Evolutionary conservation across 768 basidiomycete species (phyloP).

Genomic region (Symmetrospora coprosmae): DNA sequence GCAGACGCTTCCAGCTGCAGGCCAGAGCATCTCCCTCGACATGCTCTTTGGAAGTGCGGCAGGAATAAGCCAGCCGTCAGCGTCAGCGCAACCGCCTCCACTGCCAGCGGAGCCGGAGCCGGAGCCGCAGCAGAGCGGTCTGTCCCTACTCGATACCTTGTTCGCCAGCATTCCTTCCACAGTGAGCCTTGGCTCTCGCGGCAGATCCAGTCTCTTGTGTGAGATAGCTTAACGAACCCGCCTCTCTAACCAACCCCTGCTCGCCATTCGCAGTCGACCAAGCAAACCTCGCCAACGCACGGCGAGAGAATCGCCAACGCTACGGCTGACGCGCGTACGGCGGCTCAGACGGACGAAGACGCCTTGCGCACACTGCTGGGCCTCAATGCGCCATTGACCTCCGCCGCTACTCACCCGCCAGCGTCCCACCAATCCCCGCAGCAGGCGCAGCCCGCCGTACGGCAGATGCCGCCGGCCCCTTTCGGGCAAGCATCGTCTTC

Average conservation of each 20-base stretch:
- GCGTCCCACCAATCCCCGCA: not conserved
- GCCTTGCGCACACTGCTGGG: constrained; percentile 4
- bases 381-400: not conserved
- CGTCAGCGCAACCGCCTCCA: not conserved
- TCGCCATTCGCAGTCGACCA: too few species aligned
- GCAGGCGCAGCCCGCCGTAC: not conserved
- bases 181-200: too few species aligned
- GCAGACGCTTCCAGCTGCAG: not conserved
- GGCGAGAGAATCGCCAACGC: not conserved
- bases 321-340: not conserved
- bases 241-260: too few species aligned
- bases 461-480: not conserved
- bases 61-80: not conserved
- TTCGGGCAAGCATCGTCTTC: not conserved
- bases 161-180: not conserved
- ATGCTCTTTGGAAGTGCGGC: constrained; percentile 24
- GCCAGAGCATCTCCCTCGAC: constrained; percentile 30
- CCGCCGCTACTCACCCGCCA: not conserved
- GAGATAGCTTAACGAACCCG: too few species aligned
- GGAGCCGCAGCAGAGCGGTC: not conserved
- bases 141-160: not conserved
- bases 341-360: not conserved
- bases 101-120: not conserved
- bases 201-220: too few species aligned
- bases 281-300: not conserved